Evolutionary conservation across 495 filamentous ascomycete genomes (phyloP).

Genomic region (Tricharina praecox): DNA sequence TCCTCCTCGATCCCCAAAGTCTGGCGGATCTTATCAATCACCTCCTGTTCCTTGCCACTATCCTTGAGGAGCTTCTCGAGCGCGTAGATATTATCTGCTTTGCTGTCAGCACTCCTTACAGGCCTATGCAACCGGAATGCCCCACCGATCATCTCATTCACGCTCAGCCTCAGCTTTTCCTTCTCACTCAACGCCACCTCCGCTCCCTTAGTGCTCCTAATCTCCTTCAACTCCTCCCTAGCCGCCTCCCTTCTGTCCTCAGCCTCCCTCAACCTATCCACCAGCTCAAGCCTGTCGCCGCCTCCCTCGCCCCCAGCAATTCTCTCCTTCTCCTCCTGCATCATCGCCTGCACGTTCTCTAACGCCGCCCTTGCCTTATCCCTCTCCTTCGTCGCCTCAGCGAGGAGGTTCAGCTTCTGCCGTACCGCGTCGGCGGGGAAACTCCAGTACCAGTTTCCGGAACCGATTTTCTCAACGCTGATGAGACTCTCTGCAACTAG

Average conservation of each 20-base stretch:
- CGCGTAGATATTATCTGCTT: background rate
- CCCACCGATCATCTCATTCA: constrained; percentile 18
- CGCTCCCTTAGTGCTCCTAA: constrained; percentile 36
- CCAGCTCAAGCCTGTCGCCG: constrained; percentile 31
- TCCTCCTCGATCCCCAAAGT: background rate
- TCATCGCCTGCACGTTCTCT: constrained; percentile 30
- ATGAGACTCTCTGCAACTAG: constrained; percentile 39
- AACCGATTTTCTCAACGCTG: constrained; percentile 63
- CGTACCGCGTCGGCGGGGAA: constrained; percentile 49
- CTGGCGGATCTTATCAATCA: background rate
- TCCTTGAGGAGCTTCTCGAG: background rate
- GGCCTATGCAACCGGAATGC: background rate
- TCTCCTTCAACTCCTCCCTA: constrained; percentile 30
- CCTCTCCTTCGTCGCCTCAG: constrained; percentile 37
- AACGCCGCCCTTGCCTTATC: constrained; percentile 31
- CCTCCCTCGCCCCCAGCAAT: constrained; percentile 27
- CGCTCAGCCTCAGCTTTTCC: constrained; percentile 24
- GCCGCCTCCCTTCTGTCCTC: constrained; percentile 27
- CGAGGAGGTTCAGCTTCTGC: constrained; percentile 33
- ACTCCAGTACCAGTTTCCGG: constrained; percentile 68
- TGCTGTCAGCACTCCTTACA: background rate
- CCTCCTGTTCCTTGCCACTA: background rate
- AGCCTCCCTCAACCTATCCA: constrained; percentile 26
- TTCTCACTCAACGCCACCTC: constrained; percentile 33
- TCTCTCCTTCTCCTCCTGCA: constrained; percentile 16